Conservation (phyloP, 352 stramenopile species). For the Phytophthora boehmeriae region DNA sequence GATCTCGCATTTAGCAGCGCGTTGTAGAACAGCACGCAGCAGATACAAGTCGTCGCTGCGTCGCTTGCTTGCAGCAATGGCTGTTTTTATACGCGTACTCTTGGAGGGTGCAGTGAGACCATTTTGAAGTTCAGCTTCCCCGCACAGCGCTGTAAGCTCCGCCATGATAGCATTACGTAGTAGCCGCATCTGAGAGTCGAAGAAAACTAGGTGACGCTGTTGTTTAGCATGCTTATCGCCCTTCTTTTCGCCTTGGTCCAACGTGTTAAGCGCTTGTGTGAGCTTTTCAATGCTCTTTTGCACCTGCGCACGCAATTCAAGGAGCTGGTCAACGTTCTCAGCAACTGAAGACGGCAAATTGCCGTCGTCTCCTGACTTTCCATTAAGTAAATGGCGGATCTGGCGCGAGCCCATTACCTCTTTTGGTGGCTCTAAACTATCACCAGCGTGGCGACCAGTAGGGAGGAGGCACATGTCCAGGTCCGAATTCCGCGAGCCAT, state of each 20-base stretch:
- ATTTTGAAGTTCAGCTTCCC: constrained; percentile 11
- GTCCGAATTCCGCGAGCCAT: constrained; percentile 73
- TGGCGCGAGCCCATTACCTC: constrained; percentile 44
- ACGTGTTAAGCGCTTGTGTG: constrained; percentile 36
- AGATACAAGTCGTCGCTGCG: constrained; percentile 59
- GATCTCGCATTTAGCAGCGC: constrained; percentile 58
- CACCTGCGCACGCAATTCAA: constrained; percentile 48
- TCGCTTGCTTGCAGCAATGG: constrained; percentile 42
- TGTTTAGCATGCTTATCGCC: constrained; percentile 36
- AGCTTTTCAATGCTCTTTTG: constrained; percentile 61
- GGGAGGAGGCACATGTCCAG: constrained; percentile 77
- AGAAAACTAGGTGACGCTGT: constrained; percentile 50
- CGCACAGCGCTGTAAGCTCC: constrained; percentile 23
- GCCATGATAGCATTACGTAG: constrained; percentile 38
- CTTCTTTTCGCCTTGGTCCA: constrained; percentile 39
- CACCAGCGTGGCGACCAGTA: constrained; percentile 15
- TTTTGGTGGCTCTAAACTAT: constrained; percentile 16
- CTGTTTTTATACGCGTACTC: constrained; percentile 35
- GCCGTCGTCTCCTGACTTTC: constrained; percentile 17
- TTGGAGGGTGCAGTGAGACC: constrained; percentile 14
- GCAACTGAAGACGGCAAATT: constrained; percentile 15
- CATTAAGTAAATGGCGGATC: constrained; percentile 49
- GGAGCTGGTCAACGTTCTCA: constrained; percentile 33
- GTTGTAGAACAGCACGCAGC: constrained; percentile 49
- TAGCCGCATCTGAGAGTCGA: constrained; percentile 42